Evolutionary conservation across 768 basidiomycete species (phyloP), one percentile per base, ranked within the genome.

Genomic region (Pisolithus orientalis): DNA sequence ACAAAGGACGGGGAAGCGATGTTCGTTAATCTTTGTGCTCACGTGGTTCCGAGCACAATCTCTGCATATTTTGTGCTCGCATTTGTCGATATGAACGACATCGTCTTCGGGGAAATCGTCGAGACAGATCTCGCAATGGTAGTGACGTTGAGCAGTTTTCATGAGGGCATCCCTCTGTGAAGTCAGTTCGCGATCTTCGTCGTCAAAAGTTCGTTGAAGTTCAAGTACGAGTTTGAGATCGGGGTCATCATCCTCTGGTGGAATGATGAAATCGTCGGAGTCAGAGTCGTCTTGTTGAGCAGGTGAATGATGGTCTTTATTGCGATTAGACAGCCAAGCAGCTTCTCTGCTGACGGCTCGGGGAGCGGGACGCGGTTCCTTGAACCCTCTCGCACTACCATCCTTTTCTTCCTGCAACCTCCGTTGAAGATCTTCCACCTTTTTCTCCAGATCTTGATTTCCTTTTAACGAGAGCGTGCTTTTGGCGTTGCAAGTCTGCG

Each of bases 1-100:
- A 58, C 84, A 86, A 17, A 77, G 62, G 8, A 85, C 78, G 1
- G 84, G 84, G 49, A 76, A 84, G 13, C 72, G 73, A 53, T 72
- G 73, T 39, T 81, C 78, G n/a, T 70, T 67, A 28, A 85, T 70
- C 61, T 77, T 77, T 16, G 73, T 60, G n/a, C 55, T 57, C 13
- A 78, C 68, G 52, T 82, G 75, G 4, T 61, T 57, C 25, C 62
- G 67, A 7, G 80, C 57, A 54, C 85, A 85, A 6, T 70, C 67
- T 45, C 78, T 73, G 62, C 85, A 85, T 54, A 81, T 76, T 4
- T 61, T 55, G 58, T 86, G 83, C 14, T 60, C 61, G 51, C 84
- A 86, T 1, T 27, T 58, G 5, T 65, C 69, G 32, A 82, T 64
- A 3, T 57, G 60, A n/a, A 76, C 69, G 2, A 73, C 71, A 34